These are phyloP conservation scores for Lactarius sanguifluus DNA, from an alignment of 768 basidiomycete genomes.

Conservation along the genomic window DNA sequence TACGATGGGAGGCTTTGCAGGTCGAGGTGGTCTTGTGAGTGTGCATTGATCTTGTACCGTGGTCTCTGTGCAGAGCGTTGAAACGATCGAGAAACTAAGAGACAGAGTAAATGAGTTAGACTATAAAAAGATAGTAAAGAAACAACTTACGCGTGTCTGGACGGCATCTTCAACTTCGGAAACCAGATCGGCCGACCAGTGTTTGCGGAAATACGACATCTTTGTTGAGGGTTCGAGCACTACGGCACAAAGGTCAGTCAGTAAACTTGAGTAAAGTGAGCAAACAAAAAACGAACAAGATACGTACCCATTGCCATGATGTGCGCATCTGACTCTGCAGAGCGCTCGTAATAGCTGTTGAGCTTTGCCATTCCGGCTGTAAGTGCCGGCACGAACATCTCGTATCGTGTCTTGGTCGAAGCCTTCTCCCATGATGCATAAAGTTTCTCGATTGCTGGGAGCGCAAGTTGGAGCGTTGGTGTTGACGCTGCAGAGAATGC, in stretches of 20 bases:
- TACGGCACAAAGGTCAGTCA: background rate
- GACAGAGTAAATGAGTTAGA: too few species aligned
- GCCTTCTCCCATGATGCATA: background rate
- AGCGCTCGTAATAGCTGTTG: background rate
- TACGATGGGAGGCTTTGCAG: background rate
- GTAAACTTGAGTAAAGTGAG: too few species aligned
- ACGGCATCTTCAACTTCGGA: background rate
- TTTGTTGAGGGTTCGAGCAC: background rate
- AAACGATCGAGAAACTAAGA: background rate
- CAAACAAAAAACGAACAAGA: too few species aligned
- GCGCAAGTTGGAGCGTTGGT: background rate
- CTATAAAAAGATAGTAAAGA: too few species aligned
- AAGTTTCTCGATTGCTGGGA: background rate
- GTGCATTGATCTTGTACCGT: fast-evolving
- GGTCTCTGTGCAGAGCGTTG: background rate
- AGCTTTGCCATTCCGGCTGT: background rate
- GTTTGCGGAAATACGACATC: background rate
- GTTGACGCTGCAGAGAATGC: background rate
- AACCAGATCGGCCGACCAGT: background rate
- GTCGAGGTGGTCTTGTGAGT: background rate
- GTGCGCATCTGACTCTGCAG: background rate
- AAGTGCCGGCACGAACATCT: background rate
- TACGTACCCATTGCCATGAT: background rate
- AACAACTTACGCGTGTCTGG: background rate
- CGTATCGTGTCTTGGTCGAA: background rate